Evolutionary conservation across 345 rosid species (phyloP).

Genomic region (Lepidium africanum): DNA sequence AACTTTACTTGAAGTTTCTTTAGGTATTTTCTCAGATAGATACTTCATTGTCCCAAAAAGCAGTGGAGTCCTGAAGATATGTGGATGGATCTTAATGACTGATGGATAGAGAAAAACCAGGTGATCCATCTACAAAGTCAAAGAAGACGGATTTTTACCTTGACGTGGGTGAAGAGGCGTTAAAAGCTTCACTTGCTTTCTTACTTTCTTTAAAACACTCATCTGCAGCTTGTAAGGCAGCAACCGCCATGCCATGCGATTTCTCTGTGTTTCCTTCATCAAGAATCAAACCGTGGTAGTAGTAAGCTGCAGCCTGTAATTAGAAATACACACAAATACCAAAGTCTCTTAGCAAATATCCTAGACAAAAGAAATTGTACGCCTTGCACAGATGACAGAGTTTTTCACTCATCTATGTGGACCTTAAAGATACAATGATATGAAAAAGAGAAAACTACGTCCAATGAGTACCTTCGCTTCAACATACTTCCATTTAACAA

Average conservation of each 20-base stretch:
- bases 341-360: background rate
- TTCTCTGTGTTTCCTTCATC: conserved; percentile 98
- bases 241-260: conserved; percentile 90
- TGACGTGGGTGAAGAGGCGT: conserved; percentile 66
- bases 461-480: conserved; percentile 60
- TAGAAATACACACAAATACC: background rate
- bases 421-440: background rate
- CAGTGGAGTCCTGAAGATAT: conserved; percentile 65
- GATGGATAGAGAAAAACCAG: background rate
- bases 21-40: conserved; percentile 85
- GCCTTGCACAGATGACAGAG: background rate
- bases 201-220: conserved; percentile 83
- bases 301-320: conserved; percentile 84
- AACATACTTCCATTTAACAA: conserved; percentile 72
- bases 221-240: conserved; percentile 95
- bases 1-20: conserved; percentile 89
- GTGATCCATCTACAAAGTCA: background rate
- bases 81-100: background rate
- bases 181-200: conserved; percentile 65
- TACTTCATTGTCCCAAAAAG: conserved; percentile 88
- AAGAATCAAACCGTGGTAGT: conserved; percentile 94
- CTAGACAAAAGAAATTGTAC: background rate
- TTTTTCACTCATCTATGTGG: background rate
- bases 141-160: conserved; percentile 41
- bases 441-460: background rate